Conservation (phyloP, 1,284 basidiomycete genomes). For the Trichosporon asahii region DNA sequence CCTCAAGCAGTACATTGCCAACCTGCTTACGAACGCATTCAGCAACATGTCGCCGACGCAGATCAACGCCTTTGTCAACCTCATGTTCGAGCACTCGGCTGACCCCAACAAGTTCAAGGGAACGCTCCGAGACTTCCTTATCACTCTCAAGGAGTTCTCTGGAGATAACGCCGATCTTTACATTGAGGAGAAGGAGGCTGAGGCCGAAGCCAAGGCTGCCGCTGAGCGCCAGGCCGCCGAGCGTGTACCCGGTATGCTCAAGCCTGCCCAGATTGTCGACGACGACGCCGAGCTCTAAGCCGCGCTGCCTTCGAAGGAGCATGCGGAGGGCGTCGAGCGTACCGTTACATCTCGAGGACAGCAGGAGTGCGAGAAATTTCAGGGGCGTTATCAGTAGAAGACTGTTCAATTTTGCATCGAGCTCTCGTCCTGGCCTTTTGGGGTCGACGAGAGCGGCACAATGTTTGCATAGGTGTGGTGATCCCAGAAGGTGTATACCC, state of each 20-base stretch:
- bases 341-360: neutral
- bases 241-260: conserved; percentile 97
- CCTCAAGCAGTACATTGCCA: conserved; percentile 83
- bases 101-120: conserved; percentile 94
- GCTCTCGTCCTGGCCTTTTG: neutral
- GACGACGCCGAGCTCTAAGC: conserved; percentile 58
- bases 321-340: neutral
- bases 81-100: conserved; percentile 77
- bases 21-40: conserved; percentile 82
- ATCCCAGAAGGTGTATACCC: conserved; percentile 7
- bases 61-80: conserved; percentile 73
- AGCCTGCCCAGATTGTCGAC: conserved; percentile 82
- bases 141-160: conserved; percentile 86
- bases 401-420: conserved; percentile 10
- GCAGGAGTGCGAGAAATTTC: neutral
- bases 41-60: conserved; percentile 79
- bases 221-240: conserved; percentile 84
- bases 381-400: conserved; percentile 4
- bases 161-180: conserved; percentile 82
- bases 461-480: conserved; percentile 10
- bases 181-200: conserved; percentile 92
- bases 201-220: conserved; percentile 64
- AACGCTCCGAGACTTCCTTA: conserved; percentile 73
- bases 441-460: neutral
- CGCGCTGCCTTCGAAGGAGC: neutral